Conservation (phyloP, 1,284 basidiomycete genomes). For the Microbotryum saponariae region DNA sequence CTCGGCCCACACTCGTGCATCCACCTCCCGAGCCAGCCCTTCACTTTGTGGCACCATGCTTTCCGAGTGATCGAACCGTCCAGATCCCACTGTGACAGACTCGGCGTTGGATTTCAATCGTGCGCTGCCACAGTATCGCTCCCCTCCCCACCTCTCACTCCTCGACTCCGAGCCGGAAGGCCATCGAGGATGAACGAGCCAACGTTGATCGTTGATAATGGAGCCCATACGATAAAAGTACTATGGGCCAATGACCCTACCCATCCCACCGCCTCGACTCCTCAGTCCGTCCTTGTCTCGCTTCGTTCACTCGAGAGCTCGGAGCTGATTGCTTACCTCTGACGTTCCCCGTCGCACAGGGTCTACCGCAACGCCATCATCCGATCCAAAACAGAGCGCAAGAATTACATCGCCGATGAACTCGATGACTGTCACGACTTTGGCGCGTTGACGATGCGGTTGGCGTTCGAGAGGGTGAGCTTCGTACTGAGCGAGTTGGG, state of each 20-base stretch:
- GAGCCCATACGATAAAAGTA: constrained; percentile 70
- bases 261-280: background rate
- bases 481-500: background rate
- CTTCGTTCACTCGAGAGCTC: background rate
- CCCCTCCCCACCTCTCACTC: too few relatives aligned
- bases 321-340: background rate
- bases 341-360: constrained; percentile 42
- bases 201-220: constrained; percentile 71
- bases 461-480: constrained; percentile 76
- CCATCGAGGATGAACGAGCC: constrained; percentile 30
- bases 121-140: too few relatives aligned
- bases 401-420: constrained; percentile 73
- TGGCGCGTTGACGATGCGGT: constrained; percentile 66
- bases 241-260: constrained; percentile 42
- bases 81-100: too few relatives aligned
- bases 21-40: too few relatives aligned
- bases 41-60: too few relatives aligned
- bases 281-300: too few relatives aligned
- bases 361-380: constrained; percentile 69
- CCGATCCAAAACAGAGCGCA: constrained; percentile 68
- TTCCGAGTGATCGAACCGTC: too few relatives aligned
- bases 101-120: too few relatives aligned
- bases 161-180: too few relatives aligned
- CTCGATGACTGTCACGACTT: constrained; percentile 63
- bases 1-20: too few relatives aligned